Base-by-base conservation (phyloP, 1,139 yeast species). In the Blastobotrys arbuscula region DNA sequence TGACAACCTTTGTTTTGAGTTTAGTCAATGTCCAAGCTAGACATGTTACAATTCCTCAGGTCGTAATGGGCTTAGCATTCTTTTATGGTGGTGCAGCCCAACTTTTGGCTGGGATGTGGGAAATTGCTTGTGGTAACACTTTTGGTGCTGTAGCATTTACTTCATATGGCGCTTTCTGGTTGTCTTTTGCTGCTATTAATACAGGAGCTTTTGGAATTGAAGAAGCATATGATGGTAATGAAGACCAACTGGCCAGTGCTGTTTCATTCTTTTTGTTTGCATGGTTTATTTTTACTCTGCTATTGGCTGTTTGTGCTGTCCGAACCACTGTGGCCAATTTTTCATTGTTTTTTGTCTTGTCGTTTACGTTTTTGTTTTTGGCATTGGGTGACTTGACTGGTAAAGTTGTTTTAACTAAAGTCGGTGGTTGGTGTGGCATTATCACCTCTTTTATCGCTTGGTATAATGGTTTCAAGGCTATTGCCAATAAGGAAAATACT, bases 151-250 rank as follows among this genome's bases (percentile, higher is more conserved):
- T 86, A 47, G 95, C 95, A 2, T 72, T 84, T 30, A 37, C 55
- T 20, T 83, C 94, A 6, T 89, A 63, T 63, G 96, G 95, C 53
- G 95, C 92, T 0, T 89, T 88, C 69, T 89, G 97, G 97, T 74
- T 86, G 66, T 74, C 90, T 39, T 77, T 68, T 58, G 94, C 80
- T 54, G 90, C 92, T 24, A 76, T 89, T 53, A 73, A 78, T 54
- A 79, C 82, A 49, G 80, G 82, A 34, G 75, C 84, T 61, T 89
- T 89, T 67, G 90, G 92, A 43, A 84, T 89, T 54, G 70, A 66
- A 19, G 71, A 72, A 3, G 81, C 92, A 13, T 81, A 77, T 58
- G 21, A 35, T n/a, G 59, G 51, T 16, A 75, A 68, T 35, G 70
- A 62, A 8, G 69, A 71, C 44, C 67, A 73, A 45, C 63, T 80